Evolutionary conservation across 768 basidiomycete species (phyloP), one percentile per base, ranked within the genome.

Genomic region (Pleurotus platypus): DNA sequence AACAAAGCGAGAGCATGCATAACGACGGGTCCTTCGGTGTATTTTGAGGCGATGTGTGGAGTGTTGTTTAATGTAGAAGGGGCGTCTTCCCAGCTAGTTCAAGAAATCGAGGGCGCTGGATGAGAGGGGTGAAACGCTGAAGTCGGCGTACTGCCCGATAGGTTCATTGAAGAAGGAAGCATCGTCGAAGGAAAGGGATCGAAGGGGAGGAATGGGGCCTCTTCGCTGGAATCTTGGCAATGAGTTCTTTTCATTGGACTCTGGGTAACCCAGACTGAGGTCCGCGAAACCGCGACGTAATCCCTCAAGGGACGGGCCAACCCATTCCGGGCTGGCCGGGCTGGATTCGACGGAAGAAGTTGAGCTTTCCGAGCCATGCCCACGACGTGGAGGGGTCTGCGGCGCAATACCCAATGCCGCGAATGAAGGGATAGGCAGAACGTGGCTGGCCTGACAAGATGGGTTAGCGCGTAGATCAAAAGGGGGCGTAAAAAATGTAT

Each of bases 341-440:
- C 82, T 80, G n/a, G 85, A 85, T 61, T 84, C 80, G 46, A 79
- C 61, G 7, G 83, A 85, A n/a, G 73, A 67, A 9, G 83, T 76
- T 5, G 80, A 78, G 61, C 79, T 74, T 20, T 72, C 75, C 45
- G 68, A 64, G 60, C 74, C 73, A 51, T 72, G 70, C 61, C 40
- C 38, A n/a, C 70, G 67, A 43, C 75, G 72, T 45, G 69, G 69
- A 18, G 83, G 84, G 35, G 81, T 81, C 60, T 75, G 70, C 26
- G 85, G 82, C 9, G 78, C 72, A 56, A 87, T 74, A 22, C 84
- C 78, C n/a, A 87, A 71, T 13, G 76, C 75, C 49, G 83, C 78
- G 64, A 84, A 80, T 67, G 77, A 69, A 63, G 70, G 64, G 56
- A 78, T 71, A 58, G 80, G 71, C 61, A 73, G 61, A 54, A 62